These are phyloP conservation scores for Sphaerulina musiva DNA, from an alignment of 2,329 filamentous ascomycete genomes.

Conservation along the genomic window DNA sequence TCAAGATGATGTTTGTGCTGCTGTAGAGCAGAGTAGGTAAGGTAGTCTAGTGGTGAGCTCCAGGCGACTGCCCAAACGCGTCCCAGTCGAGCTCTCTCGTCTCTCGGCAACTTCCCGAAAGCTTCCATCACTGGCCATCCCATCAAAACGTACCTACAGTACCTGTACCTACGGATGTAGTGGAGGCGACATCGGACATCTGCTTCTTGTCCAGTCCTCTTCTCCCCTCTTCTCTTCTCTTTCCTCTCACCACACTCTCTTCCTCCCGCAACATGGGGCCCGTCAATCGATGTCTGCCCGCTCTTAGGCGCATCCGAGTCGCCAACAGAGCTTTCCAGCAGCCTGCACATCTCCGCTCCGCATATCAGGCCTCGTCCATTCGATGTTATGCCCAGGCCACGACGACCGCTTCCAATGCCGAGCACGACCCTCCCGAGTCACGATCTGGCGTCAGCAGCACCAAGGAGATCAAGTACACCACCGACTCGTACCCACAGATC, in stretches of 20 bases:
- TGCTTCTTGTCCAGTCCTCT: constrained; percentile 2
- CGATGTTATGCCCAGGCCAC: constrained; percentile 25
- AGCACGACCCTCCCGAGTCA: constrained; percentile 26
- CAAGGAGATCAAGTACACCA: constrained; percentile 64
- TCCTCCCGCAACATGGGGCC: constrained; percentile 22
- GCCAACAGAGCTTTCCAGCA: constrained; percentile 30
- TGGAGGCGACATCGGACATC: neutral
- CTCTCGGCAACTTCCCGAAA: constrained; percentile 3
- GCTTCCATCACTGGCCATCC: neutral
- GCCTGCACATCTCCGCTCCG: constrained; percentile 22
- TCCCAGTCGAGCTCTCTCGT: neutral
- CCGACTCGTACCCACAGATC: constrained; percentile 77
- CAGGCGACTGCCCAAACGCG: constrained; percentile 11
- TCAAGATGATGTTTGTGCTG: neutral
- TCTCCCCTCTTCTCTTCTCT: neutral
- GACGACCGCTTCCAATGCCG: constrained; percentile 29
- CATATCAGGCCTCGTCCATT: constrained; percentile 18
- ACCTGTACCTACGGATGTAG: too few relatives aligned
- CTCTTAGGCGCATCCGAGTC: constrained; percentile 29
- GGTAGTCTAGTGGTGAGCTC: constrained; percentile 7
- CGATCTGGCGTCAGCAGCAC: constrained; percentile 23
- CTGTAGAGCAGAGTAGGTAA: neutral
- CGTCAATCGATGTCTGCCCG: constrained; percentile 24
- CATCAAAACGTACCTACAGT: neutral
- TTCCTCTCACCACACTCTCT: neutral